Percentiles rank a stretch among this genome's conserved stretches.
Evolutionary conservation across 495 filamentous ascomycete genomes (phyloP).

Genomic region (Neurospora pannonica): DNA sequence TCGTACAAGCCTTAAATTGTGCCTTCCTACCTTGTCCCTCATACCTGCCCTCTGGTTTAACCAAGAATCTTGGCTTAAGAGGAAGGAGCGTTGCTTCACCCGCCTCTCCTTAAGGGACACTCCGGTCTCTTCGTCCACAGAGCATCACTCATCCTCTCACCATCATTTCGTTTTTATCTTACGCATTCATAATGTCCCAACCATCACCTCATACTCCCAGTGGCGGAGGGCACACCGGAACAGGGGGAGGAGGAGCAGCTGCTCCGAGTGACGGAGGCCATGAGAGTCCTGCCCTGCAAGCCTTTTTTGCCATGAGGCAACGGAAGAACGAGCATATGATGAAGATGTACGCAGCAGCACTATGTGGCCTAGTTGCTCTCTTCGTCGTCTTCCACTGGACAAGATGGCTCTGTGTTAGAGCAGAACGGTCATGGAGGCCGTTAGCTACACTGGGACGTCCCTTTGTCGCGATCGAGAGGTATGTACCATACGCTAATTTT

Average conservation of each 20-base stretch:
- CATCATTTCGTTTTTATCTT: background rate
- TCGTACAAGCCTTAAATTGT: background rate
- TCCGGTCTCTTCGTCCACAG: background rate
- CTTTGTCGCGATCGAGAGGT: constrained; percentile 20
- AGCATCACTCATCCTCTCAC: background rate
- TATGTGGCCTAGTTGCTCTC: constrained; percentile 39
- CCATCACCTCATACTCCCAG: background rate
- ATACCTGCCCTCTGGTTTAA: background rate
- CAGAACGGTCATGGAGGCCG: constrained; percentile 10
- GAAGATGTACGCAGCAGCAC: constrained; percentile 34
- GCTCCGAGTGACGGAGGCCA: constrained; percentile 8
- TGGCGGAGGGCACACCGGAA: background rate
- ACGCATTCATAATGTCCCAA: constrained; percentile 5
- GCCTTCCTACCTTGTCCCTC: background rate
- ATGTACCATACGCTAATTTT: background rate
- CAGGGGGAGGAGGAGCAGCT: background rate
- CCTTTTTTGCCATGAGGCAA: constrained; percentile 21
- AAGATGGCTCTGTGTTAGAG: constrained; percentile 21
- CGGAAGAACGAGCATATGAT: constrained; percentile 23
- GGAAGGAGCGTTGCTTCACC: background rate
- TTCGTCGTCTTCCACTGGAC: constrained; percentile 43
- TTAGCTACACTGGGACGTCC: constrained; percentile 12
- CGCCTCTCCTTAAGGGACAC: background rate
- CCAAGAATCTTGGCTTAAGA: background rate
- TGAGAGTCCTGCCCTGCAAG: constrained; percentile 7